phyloP scores from a whole-genome alignment of 805 yeast species.

The Scheffersomyces coipomensis region DNA sequence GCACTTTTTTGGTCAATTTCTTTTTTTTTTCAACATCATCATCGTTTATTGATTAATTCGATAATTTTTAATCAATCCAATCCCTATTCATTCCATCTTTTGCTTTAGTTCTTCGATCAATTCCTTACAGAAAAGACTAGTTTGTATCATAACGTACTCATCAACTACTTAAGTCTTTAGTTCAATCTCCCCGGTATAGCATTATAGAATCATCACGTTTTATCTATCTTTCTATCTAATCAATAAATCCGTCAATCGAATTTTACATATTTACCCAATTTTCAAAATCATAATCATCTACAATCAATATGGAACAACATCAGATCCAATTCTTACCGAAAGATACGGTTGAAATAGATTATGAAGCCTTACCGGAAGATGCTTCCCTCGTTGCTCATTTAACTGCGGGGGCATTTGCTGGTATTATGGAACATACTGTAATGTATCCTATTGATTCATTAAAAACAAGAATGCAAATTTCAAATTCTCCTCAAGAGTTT shows the following conservation, averaged over 20 bases:
- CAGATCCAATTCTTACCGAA: conserved; percentile 19
- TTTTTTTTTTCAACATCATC: no score
- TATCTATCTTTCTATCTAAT: no score
- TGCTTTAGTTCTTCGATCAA: no score
- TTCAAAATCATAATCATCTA: background rate
- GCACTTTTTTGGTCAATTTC: no score
- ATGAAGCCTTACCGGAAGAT: conserved; percentile 86
- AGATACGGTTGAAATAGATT: conserved; percentile 65
- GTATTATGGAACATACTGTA: conserved; percentile 96
- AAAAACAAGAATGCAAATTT: conserved; percentile 90
- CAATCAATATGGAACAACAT: conserved; percentile 21
- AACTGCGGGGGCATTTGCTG: conserved; percentile 97
- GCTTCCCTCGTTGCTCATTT: conserved; percentile 82
- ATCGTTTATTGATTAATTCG: no score
- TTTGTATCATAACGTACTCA: no score
- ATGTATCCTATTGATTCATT: conserved; percentile 97
- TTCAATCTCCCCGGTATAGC: no score
- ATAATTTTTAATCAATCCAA: no score
- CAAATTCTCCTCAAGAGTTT: conserved; percentile 15
- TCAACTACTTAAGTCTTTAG: no score
- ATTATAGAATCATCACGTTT: no score
- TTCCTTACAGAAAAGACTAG: no score
- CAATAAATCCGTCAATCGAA: background rate
- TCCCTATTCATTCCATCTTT: no score
- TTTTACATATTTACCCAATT: background rate